phyloP scores from a whole-genome alignment of 495 filamentous ascomycete genomes.

The Penicillium fimorum region DNA sequence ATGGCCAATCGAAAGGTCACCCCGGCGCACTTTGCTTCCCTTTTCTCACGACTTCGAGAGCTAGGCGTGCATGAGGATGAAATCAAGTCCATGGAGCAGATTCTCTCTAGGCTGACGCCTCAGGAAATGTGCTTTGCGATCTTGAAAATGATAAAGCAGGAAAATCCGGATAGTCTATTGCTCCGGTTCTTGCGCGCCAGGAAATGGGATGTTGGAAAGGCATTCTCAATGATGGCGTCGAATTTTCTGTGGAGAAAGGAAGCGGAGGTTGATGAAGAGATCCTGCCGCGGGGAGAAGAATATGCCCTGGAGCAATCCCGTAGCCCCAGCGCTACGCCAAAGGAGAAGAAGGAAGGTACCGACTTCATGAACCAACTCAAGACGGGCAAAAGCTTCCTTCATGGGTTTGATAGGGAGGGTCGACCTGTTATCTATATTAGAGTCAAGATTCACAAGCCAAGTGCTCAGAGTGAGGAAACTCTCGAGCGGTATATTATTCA shows the following conservation, averaged over 20 bases:
- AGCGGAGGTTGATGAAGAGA: conserved; percentile 74
- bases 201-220: conserved; percentile 88
- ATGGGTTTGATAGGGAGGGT: conserved; percentile 74
- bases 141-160: conserved; percentile 30
- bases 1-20: conserved; percentile 20
- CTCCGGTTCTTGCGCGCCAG: conserved; percentile 81
- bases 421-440: conserved; percentile 79
- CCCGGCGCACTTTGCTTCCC: conserved; percentile 13
- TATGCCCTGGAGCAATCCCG: conserved; percentile 55
- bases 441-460: conserved; percentile 70
- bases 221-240: conserved; percentile 81
- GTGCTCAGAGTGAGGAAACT: conserved; percentile 74
- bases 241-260: conserved; percentile 85
- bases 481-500: conserved; percentile 84
- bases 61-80: conserved; percentile 23
- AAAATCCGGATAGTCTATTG: conserved; percentile 77
- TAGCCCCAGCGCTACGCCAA: conserved; percentile 42
- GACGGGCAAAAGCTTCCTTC: conserved; percentile 84
- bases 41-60: conserved; percentile 21
- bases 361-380: conserved; percentile 79
- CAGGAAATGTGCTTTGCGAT: conserved; percentile 28
- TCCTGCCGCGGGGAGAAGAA: conserved; percentile 70
- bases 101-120: conserved; percentile 23
- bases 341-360: conserved; percentile 57
- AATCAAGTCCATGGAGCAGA: conserved; percentile 23